phyloP scores from a whole-genome alignment of 106 monocot species.

The Gastrodia elata region DNA sequence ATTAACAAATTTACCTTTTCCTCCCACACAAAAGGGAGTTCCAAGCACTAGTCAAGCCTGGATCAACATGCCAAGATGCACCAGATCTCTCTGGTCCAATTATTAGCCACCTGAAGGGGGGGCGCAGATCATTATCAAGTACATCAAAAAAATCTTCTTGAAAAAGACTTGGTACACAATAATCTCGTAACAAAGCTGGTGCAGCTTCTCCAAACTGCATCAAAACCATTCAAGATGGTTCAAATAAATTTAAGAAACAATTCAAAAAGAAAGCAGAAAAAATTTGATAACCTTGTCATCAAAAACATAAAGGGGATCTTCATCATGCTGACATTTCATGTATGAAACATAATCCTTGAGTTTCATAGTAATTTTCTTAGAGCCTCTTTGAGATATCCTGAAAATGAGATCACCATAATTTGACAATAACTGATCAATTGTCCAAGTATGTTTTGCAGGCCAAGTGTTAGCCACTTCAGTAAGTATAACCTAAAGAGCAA shows the following conservation, averaged over 20 bases:
- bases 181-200: slow-evolving; percentile 73
- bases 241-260: slow-evolving; percentile 1
- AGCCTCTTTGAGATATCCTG: slow-evolving; percentile 84
- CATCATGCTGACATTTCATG: slow-evolving; percentile 92
- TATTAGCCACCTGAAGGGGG: slow-evolving; percentile 96
- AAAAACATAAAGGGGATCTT: slow-evolving; percentile 97
- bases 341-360: slow-evolving; percentile 85
- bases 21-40: slow-evolving; percentile 80
- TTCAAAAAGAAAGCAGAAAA: neutral
- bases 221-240: slow-evolving; percentile 9
- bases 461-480: slow-evolving; percentile 68
- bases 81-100: slow-evolving; percentile 95
- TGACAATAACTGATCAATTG: slow-evolving; percentile 43
- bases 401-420: slow-evolving; percentile 71
- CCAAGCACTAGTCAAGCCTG: slow-evolving; percentile 94
- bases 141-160: slow-evolving; percentile 92
- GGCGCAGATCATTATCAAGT: slow-evolving; percentile 63
- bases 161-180: slow-evolving; percentile 74
- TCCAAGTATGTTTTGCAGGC: slow-evolving; percentile 85
- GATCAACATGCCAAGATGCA: slow-evolving; percentile 99
- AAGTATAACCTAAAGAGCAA: slow-evolving; percentile 59
- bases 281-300: slow-evolving; percentile 63
- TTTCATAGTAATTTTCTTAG: slow-evolving; percentile 76
- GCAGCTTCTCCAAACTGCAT: slow-evolving; percentile 93
- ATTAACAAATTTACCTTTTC: slow-evolving; percentile 55